These are phyloP conservation scores for Aphanomyces euteiches DNA, from an alignment of 352 stramenopile species.

Conservation along the genomic window DNA sequence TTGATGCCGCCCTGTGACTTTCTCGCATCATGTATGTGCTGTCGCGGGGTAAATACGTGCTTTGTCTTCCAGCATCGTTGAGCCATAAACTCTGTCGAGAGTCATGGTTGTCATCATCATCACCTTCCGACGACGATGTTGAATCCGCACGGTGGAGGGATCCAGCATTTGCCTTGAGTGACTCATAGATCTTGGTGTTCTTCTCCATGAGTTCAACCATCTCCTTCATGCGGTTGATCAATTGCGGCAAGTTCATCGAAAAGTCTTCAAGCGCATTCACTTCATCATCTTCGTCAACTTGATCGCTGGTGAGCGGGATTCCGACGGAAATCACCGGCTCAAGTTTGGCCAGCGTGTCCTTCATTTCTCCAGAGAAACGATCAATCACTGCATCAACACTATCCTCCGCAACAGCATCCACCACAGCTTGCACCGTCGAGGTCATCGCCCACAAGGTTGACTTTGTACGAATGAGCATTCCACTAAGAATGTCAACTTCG, in stretches of 20 bases:
- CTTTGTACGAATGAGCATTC: too few relatives aligned
- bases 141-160: conserved; percentile 7
- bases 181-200: conserved; percentile 68
- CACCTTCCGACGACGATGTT: not conserved
- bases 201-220: conserved; percentile 66
- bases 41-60: conserved; percentile 36
- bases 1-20: conserved; percentile 31
- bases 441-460: too few relatives aligned
- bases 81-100: conserved; percentile 23
- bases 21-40: conserved; percentile 29
- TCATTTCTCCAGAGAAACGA: conserved; percentile 11
- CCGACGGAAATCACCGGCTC: not conserved
- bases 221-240: conserved; percentile 57
- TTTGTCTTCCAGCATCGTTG: conserved; percentile 24
- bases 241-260: conserved; percentile 52
- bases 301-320: not conserved
- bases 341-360: conserved; percentile 14
- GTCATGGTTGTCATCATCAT: conserved; percentile 5
- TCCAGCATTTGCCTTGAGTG: conserved; percentile 9
- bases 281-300: conserved; percentile 35
- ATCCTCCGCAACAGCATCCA: not conserved
- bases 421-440: too few relatives aligned
- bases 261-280: conserved; percentile 43
- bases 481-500: too few relatives aligned
- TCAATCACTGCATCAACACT: conserved; percentile 17